Base-by-base conservation (phyloP, 1,284 basidiomycete species). In the Moniliophthora roreri region DNA sequence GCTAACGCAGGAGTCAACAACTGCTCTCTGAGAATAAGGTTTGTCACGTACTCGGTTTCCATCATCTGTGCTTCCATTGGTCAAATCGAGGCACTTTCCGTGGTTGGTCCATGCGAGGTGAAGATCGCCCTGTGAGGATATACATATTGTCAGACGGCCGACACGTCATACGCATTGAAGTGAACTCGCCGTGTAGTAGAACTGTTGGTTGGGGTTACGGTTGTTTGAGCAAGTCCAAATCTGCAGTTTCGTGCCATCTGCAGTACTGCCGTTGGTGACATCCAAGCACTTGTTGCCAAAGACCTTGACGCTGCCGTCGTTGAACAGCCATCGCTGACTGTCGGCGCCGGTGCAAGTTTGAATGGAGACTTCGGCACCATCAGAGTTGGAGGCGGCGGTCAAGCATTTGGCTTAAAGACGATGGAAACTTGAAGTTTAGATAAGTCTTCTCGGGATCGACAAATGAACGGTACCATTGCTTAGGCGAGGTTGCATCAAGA, bases 271-370 rank as follows among this genome's bases (percentile, higher is more conserved):
- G 34, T 57, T 53, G 5, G 59, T 60, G 23, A 68, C 65, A 53
- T 70, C 67, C 28, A 69, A 58, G 53, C 68, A 69, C 54, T 63
- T 68, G 41, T 57, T 58, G 44, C 55, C 59, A 53, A 63, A 67
- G 20, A 65, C 39, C 47, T 62, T 60, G 41, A 69, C 52, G 16
- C 53, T 55, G 36, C 60, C 60, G 20, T 58, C 59, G 26, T 50
- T 48, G 49, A 64, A 64, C 7, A 59, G 59, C 63, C 64, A 68
- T 45, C 46, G n/a, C 40, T 66, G 65, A 28, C 62, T 39, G 28
- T 59, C 50, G 39, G 63, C 58, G n/a, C 64, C 65, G 10, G 63
- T 65, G 59, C 68, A 69, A 32, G 62, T 41, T 45, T 61, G 55
- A 48, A 69, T 58, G 15, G 55, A 54, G 45, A 69, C 65, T 23